phyloP scores from a whole-genome alignment of 176 grass and related monocot genomes.

The Rhynchospora tenuis region DNA sequence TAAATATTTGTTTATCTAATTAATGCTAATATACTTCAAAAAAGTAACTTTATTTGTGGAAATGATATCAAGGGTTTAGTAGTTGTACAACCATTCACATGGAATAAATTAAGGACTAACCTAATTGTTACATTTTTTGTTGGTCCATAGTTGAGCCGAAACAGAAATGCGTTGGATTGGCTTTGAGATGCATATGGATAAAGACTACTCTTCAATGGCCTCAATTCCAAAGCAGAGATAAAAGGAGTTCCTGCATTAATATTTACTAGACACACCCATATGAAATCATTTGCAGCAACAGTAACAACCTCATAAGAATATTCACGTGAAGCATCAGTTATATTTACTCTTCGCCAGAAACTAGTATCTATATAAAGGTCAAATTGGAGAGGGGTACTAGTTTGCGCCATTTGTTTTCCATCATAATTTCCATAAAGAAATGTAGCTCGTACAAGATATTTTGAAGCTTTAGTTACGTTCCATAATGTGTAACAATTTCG shows the following conservation, averaged over 20 bases:
- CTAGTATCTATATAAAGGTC: constrained; percentile 43
- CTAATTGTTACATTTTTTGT: neutral
- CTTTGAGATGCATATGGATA: constrained; percentile 12
- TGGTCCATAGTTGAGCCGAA: constrained; percentile 29
- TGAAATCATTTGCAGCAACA: neutral
- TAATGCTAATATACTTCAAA: neutral
- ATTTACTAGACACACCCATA: constrained; percentile 44
- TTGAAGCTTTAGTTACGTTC: constrained; percentile 6
- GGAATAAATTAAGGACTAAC: neutral
- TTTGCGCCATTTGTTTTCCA: neutral
- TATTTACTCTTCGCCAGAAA: constrained; percentile 32
- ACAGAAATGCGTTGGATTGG: constrained; percentile 9
- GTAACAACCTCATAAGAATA: neutral
- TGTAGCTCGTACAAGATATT: constrained; percentile 31
- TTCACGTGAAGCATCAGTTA: neutral
- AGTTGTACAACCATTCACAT: too few species aligned
- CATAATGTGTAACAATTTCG: constrained; percentile 51
- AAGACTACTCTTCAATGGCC: constrained; percentile 28
- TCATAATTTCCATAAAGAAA: constrained; percentile 65
- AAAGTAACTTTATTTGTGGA: neutral
- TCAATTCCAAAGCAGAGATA: constrained; percentile 46
- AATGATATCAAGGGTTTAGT: neutral
- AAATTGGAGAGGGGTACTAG: constrained; percentile 12
- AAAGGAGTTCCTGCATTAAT: constrained; percentile 55
- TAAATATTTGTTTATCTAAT: neutral